Base-by-base conservation (phyloP, 306 rosid genomes). In the Cicer yamashitae region DNA sequence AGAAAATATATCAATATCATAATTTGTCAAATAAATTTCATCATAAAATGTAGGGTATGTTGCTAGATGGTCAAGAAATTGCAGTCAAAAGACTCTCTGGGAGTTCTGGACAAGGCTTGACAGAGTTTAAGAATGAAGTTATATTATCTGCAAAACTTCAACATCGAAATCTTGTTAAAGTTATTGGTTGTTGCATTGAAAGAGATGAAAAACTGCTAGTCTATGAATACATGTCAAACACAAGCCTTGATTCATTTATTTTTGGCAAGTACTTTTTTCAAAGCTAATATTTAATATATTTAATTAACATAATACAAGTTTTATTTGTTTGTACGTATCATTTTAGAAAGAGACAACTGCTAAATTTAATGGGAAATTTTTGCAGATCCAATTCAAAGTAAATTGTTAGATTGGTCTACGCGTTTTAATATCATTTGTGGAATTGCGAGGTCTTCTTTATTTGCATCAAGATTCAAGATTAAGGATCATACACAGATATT, bases 381-480 rank as follows among this genome's bases (percentile, higher is more conserved):
- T 1, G 2, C 74, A 77, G 60, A 77, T 58, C 4, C 20, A 17
- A 3, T 7, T 59, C 62, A 37, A 38, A 77, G 76, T 3, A 38
- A 13, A 48, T 1, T 9, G 4, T 7, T 77, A 41, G 47, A 70
- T 61, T 78, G 77, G 82, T 5, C 82, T 1, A 22, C 0, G 22
- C 72, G 77, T 3, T 59, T 58, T n/a, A 2, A 58, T 13, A 73
- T 73, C 6, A 0, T 73, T 6, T 1, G 5, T 44, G 57, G 34
- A 73, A 58, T 73, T 73, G 77, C 68, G 22, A 68, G 77, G 77
- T 6, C 45, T 73, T 43, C 69, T 58, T 6, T 73, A 71, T 71
- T 40, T 71, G 13, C 76, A 71, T 71, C 76, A 71, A 38, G 76
- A 71, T 11, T 71, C 76, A 2, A 71, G 76, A 71, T 18, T 71